A percentile compares a stretch with the other conserved stretches of the same genome.
Conservation (phyloP, 2,329 filamentous ascomycete genomes). For the Neurospora sp. region DNA sequence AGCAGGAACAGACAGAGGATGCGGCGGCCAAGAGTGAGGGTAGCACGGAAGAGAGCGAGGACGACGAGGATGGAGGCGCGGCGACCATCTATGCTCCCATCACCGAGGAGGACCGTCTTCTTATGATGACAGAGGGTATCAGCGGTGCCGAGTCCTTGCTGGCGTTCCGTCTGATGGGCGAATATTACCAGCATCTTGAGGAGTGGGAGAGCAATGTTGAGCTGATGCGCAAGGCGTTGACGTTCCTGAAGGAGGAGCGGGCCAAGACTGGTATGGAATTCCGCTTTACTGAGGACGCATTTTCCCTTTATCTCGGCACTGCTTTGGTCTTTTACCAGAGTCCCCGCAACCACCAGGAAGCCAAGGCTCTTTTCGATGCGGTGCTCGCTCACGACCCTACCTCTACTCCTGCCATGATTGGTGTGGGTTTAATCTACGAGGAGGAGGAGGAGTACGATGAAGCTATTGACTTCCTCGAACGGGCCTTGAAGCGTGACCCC, state of each 20-base stretch:
- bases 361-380: conserved; percentile 73
- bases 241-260: conserved; percentile 49
- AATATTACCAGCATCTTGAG: conserved; percentile 76
- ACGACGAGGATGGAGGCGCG: conserved; percentile 47
- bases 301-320: conserved; percentile 74
- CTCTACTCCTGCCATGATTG: conserved; percentile 75
- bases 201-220: conserved; percentile 78
- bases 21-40: conserved; percentile 26
- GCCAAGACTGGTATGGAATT: conserved; percentile 60
- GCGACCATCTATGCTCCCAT: conserved; percentile 47
- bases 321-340: conserved; percentile 83
- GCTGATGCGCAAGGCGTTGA: conserved; percentile 64
- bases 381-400: conserved; percentile 67
- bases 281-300: conserved; percentile 59
- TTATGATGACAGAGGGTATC: conserved; percentile 71
- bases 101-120: conserved; percentile 66
- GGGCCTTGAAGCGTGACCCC: conserved; percentile 64
- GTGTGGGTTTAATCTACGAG: conserved; percentile 83
- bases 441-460: conserved; percentile 83
- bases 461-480: conserved; percentile 70
- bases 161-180: conserved; percentile 71
- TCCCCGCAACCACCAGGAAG: conserved; percentile 81
- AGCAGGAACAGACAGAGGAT: conserved; percentile 9
- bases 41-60: conserved; percentile 44
- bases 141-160: conserved; percentile 61